phyloP scores from a whole-genome alignment of 345 rosid genomes.

The Euphorbia peplus region DNA sequence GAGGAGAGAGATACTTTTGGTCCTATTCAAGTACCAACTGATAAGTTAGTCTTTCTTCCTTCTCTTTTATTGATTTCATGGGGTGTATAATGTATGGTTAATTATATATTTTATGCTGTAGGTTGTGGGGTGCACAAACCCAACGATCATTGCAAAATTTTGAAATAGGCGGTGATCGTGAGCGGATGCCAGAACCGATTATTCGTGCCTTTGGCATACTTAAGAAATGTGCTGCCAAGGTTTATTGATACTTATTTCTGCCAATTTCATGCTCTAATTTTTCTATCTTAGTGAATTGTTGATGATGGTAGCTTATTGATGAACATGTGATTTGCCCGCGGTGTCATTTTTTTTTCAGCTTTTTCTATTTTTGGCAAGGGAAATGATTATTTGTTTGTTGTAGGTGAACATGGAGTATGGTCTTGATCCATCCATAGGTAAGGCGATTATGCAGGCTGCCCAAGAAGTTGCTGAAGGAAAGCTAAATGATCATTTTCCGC shows the following conservation, averaged over 20 bases:
- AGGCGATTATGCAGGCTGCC: slow-evolving; percentile 89
- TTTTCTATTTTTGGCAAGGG: background rate
- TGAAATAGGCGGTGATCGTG: slow-evolving; percentile 90
- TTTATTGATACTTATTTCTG: slow-evolving; percentile 15
- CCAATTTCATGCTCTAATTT: too few species aligned
- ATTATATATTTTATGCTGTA: slow-evolving; percentile 14
- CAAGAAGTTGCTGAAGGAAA: slow-evolving; percentile 93
- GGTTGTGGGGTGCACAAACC: slow-evolving; percentile 98
- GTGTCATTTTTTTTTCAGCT: background rate
- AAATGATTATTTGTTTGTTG: background rate
- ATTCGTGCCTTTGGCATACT: slow-evolving; percentile 90
- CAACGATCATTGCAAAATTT: slow-evolving; percentile 94
- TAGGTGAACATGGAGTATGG: slow-evolving; percentile 94
- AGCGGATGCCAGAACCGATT: slow-evolving; percentile 92
- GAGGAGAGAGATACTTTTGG: slow-evolving; percentile 95
- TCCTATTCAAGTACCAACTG: slow-evolving; percentile 77
- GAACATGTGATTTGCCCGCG: background rate
- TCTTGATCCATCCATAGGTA: slow-evolving; percentile 77
- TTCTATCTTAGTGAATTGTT: background rate
- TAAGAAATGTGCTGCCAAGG: slow-evolving; percentile 97
- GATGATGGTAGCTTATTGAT: background rate
- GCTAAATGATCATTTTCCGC: slow-evolving; percentile 81
- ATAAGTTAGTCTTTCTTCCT: slow-evolving; percentile 50
- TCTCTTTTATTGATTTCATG: background rate
- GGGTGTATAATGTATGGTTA: background rate